Evolutionary conservation across 805 yeast species (phyloP).

Genomic region (Nakazawaea wickerhamii): DNA sequence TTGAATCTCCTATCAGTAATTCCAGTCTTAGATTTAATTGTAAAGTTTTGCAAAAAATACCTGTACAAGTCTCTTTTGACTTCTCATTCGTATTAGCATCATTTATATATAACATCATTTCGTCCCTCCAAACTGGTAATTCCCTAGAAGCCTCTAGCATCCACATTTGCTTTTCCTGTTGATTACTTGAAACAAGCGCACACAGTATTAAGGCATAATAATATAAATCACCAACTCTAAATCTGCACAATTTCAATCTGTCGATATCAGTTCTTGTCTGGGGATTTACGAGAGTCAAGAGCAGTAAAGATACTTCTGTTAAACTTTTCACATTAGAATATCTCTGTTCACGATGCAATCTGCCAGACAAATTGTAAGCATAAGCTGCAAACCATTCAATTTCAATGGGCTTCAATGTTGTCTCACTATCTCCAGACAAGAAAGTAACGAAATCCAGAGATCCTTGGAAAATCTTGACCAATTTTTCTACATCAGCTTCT

Average conservation of each 20-base stretch:
- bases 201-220: no score
- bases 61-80: constrained; percentile 16
- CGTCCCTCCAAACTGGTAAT: constrained; percentile 1
- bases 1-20: constrained; percentile 19
- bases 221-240: constrained; percentile 11
- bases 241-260: constrained; percentile 2
- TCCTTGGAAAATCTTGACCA: constrained; percentile 5
- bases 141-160: background rate
- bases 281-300: background rate
- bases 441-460: background rate
- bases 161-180: background rate
- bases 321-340: background rate
- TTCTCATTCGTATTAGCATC: constrained; percentile 13
- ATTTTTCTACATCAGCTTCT: background rate
- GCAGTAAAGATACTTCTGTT: background rate
- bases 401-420: constrained; percentile 21
- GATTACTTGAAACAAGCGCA: constrained; percentile 11
- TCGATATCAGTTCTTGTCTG: background rate
- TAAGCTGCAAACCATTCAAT: constrained; percentile 36
- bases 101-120: constrained; percentile 11
- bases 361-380: constrained; percentile 27
- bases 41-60: constrained; percentile 20
- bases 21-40: constrained; percentile 22
- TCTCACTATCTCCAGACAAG: background rate
- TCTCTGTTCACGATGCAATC: constrained; percentile 15